These are phyloP conservation scores for Talaromyces stipitatus DNA, from an alignment of 495 filamentous ascomycete species.

Conservation along the genomic window DNA sequence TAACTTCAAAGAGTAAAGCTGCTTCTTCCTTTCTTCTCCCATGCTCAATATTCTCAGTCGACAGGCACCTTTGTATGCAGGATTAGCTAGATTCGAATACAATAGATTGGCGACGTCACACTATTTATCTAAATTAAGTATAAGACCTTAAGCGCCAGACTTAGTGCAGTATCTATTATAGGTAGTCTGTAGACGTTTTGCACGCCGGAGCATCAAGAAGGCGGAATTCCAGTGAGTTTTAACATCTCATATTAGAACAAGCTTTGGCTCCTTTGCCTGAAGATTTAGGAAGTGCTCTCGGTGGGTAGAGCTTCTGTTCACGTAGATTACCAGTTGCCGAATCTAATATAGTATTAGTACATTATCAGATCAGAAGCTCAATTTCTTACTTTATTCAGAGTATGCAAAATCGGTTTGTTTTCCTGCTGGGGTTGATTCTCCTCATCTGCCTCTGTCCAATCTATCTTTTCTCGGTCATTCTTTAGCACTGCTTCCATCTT, in stretches of 20 bases:
- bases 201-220: slow-evolving; percentile 11
- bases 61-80: too few relatives aligned
- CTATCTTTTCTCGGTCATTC: slow-evolving; percentile 6
- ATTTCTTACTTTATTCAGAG: slow-evolving; percentile 8
- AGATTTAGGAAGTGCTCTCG: slow-evolving; percentile 8
- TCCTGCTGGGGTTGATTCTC: not conserved
- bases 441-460: slow-evolving; percentile 8
- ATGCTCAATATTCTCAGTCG: too few relatives aligned
- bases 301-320: slow-evolving; percentile 11
- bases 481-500: slow-evolving; percentile 9
- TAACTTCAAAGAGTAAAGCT: too few relatives aligned
- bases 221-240: slow-evolving; percentile 3
- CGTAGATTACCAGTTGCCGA: slow-evolving; percentile 7
- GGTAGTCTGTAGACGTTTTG: slow-evolving; percentile 6
- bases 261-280: slow-evolving; percentile 7
- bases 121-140: slow-evolving; percentile 10
- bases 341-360: slow-evolving; percentile 3
- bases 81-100: too few relatives aligned
- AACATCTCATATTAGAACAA: slow-evolving; percentile 16
- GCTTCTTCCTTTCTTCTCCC: too few relatives aligned
- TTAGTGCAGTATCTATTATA: slow-evolving; percentile 11
- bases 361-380: slow-evolving; percentile 1
- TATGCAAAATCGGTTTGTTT: slow-evolving; percentile 8
- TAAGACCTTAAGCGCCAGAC: slow-evolving; percentile 3
- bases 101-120: slow-evolving; percentile 14